Evolutionary conservation across 2,329 filamentous ascomycete species (phyloP), one percentile per base, ranked within the genome.

Genomic region (Lasiodiplodia hormozganensis): DNA sequence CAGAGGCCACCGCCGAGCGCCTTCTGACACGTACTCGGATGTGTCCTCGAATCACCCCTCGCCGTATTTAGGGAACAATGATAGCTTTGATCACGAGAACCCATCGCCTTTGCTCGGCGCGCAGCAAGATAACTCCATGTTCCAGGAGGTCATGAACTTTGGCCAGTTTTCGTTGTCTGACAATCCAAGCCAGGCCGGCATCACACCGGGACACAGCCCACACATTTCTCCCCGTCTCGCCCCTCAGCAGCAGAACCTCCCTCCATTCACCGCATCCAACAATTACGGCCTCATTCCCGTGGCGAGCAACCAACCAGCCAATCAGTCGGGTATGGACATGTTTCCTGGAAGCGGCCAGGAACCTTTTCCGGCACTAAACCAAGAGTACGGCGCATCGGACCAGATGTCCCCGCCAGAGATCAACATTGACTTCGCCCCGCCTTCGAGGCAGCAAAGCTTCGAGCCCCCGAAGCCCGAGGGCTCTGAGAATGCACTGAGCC

Each of bases 361-460:
- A 71, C 76, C 82, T 3, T 85, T 85, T 67, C 82, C 83, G 3
- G 79, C 84, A 65, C 78, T 85, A 70, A 82, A 84, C 71, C 80
- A 84, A 47, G 82, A 73, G 64, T 87, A 92, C 76, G 87, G 88
- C 6, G 89, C 87, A 76, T 88, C 87, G 56, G 88, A 90, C 62
- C 87, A 92, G 72, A 96, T 97, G 90, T 91, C 91, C 3, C 92
- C 94, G n/a, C 94, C 94, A 0, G 92, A 94, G 64, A 97, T 97
- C 80, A 97, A 96, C 76, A 96, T 97, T 73, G 92, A 97, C 77
- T 94, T 93, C 78, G 94, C 94, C 18, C 94, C 94, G 28, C 90
- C 90, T 10, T 88, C 91, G 65, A 83, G 87, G 69, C 88, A 88
- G 74, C 87, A 85, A 65, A 88, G 85, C 73, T 91, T 92, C 76